A percentile compares a stretch with the other conserved stretches of the same genome.
Conservation (phyloP, 352 stramenopile species). For the Elongisporangium anandrum region DNA sequence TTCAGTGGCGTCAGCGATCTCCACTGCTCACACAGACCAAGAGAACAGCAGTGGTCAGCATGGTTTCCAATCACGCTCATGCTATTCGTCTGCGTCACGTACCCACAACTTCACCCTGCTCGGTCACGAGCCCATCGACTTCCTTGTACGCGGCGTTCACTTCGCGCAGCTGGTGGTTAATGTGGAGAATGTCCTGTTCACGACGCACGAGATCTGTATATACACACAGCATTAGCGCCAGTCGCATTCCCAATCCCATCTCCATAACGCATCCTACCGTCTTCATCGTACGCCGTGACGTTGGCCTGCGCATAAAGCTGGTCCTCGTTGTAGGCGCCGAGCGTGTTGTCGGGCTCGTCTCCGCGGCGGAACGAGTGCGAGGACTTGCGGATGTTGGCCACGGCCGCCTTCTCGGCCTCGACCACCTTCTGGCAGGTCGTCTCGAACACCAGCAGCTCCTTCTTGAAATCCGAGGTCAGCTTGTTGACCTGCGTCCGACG, state of each 20-base stretch:
- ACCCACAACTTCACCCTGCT: conserved; percentile 68
- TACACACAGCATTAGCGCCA: conserved; percentile 4
- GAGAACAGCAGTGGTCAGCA: conserved; percentile 1
- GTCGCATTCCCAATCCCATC: conserved; percentile 1
- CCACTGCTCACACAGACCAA: conserved; percentile 30
- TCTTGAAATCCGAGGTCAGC: conserved; percentile 57
- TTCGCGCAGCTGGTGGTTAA: conserved; percentile 65
- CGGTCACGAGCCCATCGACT: conserved; percentile 52
- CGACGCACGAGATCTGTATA: conserved; percentile 41
- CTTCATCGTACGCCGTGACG: conserved; percentile 57
- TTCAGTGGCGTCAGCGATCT: conserved; percentile 57
- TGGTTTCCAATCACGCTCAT: neutral
- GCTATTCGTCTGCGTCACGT: conserved; percentile 13
- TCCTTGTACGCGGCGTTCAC: conserved; percentile 66
- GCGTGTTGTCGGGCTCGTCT: conserved; percentile 29
- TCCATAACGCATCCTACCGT: conserved; percentile 25
- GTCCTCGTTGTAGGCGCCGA: conserved; percentile 62
- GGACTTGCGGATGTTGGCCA: conserved; percentile 45
- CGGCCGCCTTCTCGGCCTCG: conserved; percentile 32
- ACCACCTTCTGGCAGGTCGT: conserved; percentile 49
- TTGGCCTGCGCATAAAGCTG: conserved; percentile 64
- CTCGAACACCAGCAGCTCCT: conserved; percentile 54
- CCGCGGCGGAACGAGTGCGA: conserved; percentile 38
- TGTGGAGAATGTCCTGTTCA: conserved; percentile 69
- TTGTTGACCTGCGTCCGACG: conserved; percentile 53